Evolutionary conservation across 371 early-diverging fungal species (phyloP), one percentile per base, ranked within the genome.

Genomic region (Mucor lusitanicus): DNA sequence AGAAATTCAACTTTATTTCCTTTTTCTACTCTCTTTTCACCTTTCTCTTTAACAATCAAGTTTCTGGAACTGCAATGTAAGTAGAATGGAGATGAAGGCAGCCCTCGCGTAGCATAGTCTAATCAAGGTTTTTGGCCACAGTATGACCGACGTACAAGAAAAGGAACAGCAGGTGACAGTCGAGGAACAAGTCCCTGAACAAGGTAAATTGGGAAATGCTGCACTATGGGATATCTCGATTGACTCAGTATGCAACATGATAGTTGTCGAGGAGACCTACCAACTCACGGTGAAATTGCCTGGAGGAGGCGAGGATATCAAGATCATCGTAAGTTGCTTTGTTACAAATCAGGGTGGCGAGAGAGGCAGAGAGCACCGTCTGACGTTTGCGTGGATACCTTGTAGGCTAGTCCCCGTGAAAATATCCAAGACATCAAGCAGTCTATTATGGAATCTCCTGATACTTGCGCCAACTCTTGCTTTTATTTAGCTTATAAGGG

Each of bases 381-480:
- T 37, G 37, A 37, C 46, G 21, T 44, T n/a, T 7, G 19, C 17
- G 3, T 44, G 44, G n/a, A n/a, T 44, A 19, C 17, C 2, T 25
- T 23, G 15, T 71, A 89, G 90, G 86, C 89, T 3, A 89, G 88
- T 59, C 85, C 91, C 63, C 86, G 87, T 57, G 95, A 92, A 71
- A 85, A 91, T 9, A 83, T 96, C 59, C 91, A 90, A 65, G 97
- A 96, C 71, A 85, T 97, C 59, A 94, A 93, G 70, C 93, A 95
- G 67, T 88, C 88, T 25, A 85, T 97, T 64, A 90, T 91, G 70
- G 97, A 97, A 72, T 90, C 91, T 0, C 91, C 94, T 19, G 92
- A 93, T 57, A 91, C 93, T 2, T 90, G 92, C 67, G 90, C 89
- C 53, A 89, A 92, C 80, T 94, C 96, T 17, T 96, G 97, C 81